Conservation (phyloP, 345 rosid species). For the Lepidium sativum region DNA sequence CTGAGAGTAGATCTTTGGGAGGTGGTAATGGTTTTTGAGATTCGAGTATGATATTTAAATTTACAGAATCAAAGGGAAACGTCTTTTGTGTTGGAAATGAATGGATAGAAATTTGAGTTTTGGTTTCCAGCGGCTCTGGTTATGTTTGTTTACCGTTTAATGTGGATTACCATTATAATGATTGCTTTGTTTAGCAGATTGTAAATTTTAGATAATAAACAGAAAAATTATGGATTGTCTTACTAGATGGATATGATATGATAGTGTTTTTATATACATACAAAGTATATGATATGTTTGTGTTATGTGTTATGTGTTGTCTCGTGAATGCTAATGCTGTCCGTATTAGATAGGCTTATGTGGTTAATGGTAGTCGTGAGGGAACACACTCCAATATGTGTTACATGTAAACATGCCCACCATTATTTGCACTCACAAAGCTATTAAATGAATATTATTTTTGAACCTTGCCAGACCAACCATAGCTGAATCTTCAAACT, state of each 20-base stretch:
- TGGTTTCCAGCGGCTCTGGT: constrained; percentile 1
- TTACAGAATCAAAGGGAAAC: not conserved
- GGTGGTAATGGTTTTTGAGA: constrained; percentile 17
- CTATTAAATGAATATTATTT: too few relatives aligned
- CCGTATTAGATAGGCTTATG: not conserved
- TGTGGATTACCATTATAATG: constrained; percentile 1
- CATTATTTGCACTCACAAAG: not conserved
- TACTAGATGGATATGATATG: constrained; percentile 1
- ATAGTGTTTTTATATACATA: too few relatives aligned
- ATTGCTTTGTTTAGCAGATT: not conserved
- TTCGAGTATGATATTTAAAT: constrained; percentile 12
- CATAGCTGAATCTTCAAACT: too few relatives aligned
- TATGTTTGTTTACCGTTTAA: constrained; percentile 14
- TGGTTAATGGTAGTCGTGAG: not conserved
- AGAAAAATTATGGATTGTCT: not conserved
- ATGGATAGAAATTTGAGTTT: constrained; percentile 9
- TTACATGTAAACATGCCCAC: not conserved
- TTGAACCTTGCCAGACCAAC: too few relatives aligned
- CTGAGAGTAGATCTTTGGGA: constrained; percentile 2
- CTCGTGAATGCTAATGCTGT: constrained; percentile 7
- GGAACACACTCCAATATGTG: not conserved
- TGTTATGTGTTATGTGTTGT: not conserved
- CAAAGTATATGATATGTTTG: too few relatives aligned
- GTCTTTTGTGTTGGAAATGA: not conserved
- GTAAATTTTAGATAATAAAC: not conserved